These are phyloP conservation scores for Prunus mira DNA, from an alignment of 306 rosid genomes.

Conservation along the genomic window DNA sequence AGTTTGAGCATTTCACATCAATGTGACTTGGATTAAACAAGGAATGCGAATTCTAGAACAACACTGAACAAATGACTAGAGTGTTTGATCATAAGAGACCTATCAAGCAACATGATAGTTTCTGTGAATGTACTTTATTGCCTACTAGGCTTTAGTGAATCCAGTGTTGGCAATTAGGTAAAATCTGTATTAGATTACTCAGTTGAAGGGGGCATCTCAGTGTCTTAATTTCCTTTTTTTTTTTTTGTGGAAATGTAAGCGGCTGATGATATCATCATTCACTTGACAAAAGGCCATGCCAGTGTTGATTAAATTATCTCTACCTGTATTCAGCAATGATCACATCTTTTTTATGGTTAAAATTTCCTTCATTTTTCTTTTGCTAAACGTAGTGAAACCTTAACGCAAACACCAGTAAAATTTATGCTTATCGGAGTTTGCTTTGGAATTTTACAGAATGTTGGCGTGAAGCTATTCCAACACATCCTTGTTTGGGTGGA, in stretches of 20 bases:
- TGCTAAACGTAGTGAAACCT: slow-evolving; percentile 6
- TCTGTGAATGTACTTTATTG: neutral
- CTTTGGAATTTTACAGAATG: slow-evolving; percentile 70
- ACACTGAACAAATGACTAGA: neutral
- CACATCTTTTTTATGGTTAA: neutral
- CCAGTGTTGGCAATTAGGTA: neutral
- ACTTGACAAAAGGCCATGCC: neutral
- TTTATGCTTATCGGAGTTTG: slow-evolving; percentile 8
- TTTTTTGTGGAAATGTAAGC: neutral
- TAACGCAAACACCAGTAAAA: neutral
- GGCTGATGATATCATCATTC: neutral
- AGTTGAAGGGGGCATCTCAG: neutral
- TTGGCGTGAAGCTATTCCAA: slow-evolving; percentile 63
- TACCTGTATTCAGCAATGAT: neutral
- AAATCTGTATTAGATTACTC: neutral
- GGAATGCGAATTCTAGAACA: neutral
- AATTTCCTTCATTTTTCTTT: slow-evolving; percentile 16
- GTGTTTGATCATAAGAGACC: neutral
- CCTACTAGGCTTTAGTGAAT: neutral
- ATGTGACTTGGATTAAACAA: neutral
- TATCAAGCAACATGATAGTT: neutral
- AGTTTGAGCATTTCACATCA: neutral
- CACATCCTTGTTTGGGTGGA: slow-evolving; percentile 89
- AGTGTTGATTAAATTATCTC: neutral
- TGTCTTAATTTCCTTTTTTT: neutral